Evolutionary conservation across 805 yeast species (phyloP).

Genomic region (Cyberlindnera subsufficiens): DNA sequence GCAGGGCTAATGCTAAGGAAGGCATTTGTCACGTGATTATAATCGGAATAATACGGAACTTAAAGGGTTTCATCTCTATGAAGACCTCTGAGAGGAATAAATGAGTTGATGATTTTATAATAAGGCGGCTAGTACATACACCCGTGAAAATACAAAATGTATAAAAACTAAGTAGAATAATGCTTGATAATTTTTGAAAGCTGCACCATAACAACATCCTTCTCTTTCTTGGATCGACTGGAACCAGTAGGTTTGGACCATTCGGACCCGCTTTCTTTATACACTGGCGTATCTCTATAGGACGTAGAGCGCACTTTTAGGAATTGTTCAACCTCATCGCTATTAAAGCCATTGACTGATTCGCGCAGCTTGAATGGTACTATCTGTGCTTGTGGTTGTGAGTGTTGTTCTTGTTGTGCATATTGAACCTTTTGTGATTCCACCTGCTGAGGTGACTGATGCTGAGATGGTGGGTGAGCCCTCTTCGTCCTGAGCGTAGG

Average conservation of each 20-base stretch:
- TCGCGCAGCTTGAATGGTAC: not conserved
- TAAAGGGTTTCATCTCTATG: too few species aligned
- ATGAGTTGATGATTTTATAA: too few species aligned
- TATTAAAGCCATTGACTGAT: slow-evolving; percentile 9
- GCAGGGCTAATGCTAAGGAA: too few species aligned
- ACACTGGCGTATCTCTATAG: slow-evolving; percentile 1
- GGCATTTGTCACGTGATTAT: too few species aligned
- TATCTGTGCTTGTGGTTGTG: not conserved
- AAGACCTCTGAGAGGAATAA: too few species aligned
- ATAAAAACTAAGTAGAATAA: not conserved
- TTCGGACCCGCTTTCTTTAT: slow-evolving; percentile 8
- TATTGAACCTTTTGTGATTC: not conserved
- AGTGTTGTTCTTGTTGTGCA: not conserved
- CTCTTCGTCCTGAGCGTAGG: not conserved
- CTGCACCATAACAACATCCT: slow-evolving; percentile 9
- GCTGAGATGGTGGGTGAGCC: not conserved
- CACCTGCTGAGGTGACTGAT: not conserved
- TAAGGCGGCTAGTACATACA: not conserved
- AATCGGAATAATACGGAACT: too few species aligned
- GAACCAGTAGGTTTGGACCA: slow-evolving; percentile 7
- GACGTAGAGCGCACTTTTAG: slow-evolving; percentile 2
- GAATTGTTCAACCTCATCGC: slow-evolving; percentile 5
- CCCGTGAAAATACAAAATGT: not conserved
- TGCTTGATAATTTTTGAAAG: slow-evolving; percentile 7
- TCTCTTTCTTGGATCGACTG: slow-evolving; percentile 1